Evolutionary conservation across 306 rosid species (phyloP).

Genomic region (Astragalus glycyphyllos): DNA sequence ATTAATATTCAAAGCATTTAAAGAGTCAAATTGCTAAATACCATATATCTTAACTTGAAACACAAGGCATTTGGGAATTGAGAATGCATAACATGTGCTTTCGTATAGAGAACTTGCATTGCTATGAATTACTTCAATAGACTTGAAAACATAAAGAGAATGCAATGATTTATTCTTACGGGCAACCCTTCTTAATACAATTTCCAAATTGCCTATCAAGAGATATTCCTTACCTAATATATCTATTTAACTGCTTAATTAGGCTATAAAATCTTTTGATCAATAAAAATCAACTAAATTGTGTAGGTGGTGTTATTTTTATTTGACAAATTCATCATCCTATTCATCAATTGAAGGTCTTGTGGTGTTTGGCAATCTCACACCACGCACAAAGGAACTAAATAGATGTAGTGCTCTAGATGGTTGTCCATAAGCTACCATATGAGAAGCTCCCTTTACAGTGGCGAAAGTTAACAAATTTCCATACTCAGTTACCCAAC

Average conservation of each 20-base stretch:
- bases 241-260: background rate
- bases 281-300: constrained; percentile 25
- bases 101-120: too few species aligned
- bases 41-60: too few species aligned
- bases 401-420: constrained; percentile 81
- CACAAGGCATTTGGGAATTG: too few species aligned
- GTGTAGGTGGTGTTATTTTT: constrained; percentile 4
- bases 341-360: constrained; percentile 52
- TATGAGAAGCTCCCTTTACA: constrained; percentile 87
- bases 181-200: background rate
- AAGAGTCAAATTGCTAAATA: too few species aligned
- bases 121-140: constrained; percentile 23
- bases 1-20: too few species aligned
- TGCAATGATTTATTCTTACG: constrained; percentile 12
- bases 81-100: too few species aligned
- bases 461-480: constrained; percentile 79
- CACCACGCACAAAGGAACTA: constrained; percentile 63
- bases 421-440: constrained; percentile 93
- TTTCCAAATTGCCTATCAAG: too few species aligned
- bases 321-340: constrained; percentile 6
- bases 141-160: background rate
- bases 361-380: constrained; percentile 74
- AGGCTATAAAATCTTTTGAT: constrained; percentile 14
- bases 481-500: constrained; percentile 92
- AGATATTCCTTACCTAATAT: too few species aligned